phyloP scores from a whole-genome alignment of 2,329 filamentous ascomycete species.

The Cladosporium sp. region DNA sequence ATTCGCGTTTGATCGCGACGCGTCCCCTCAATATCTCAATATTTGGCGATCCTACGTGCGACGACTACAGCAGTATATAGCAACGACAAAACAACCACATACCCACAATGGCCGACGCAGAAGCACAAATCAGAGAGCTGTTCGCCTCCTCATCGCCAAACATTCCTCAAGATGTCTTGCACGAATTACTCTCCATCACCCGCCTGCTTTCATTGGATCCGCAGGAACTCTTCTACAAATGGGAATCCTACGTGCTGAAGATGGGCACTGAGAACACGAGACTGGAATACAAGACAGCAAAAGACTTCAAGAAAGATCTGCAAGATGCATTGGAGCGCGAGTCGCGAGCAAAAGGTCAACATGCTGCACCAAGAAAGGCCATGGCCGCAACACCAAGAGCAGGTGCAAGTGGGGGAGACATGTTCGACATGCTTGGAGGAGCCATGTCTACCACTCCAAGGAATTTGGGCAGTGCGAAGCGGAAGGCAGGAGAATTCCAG shows the following conservation, averaged over 20 bases:
- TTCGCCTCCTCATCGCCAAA: constrained; percentile 53
- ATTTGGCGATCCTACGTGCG: background rate
- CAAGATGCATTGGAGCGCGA: constrained; percentile 81
- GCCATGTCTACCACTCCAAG: constrained; percentile 47
- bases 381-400: constrained; percentile 60
- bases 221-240: constrained; percentile 95
- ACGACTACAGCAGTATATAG: background rate
- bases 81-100: background rate
- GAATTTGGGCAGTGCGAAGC: constrained; percentile 40
- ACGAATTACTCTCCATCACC: constrained; percentile 83
- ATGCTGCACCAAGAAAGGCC: constrained; percentile 60
- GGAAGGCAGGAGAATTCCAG: constrained; percentile 52
- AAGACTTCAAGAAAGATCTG: constrained; percentile 81
- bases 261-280: constrained; percentile 80
- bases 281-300: constrained; percentile 68
- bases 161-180: constrained; percentile 74
- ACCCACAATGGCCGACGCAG: constrained; percentile 45
- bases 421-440: constrained; percentile 66
- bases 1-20: background rate
- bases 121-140: constrained; percentile 34
- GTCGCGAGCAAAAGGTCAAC: constrained; percentile 65
- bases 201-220: constrained; percentile 76
- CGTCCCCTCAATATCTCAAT: background rate
- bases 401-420: constrained; percentile 60
- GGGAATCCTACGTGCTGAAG: constrained; percentile 96